phyloP scores from a whole-genome alignment of 306 rosid species.

The Cicer judaicum region DNA sequence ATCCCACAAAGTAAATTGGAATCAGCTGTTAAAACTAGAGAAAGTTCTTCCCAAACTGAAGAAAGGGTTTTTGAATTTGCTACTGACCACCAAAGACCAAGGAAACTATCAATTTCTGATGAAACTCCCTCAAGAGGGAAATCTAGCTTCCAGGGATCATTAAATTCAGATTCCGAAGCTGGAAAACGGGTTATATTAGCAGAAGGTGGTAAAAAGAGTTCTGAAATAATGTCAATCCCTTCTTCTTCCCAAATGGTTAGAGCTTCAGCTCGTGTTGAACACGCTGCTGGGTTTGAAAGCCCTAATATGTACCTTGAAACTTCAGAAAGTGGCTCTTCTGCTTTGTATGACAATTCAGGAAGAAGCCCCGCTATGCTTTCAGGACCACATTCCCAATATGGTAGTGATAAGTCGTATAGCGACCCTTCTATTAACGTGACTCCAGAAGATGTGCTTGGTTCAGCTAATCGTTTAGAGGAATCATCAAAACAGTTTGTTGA shows the following conservation, averaged over 20 bases:
- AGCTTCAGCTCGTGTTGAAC: conserved; percentile 46
- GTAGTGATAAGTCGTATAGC: conserved; percentile 45
- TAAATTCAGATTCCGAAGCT: conserved; percentile 49
- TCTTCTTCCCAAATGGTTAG: conserved; percentile 64
- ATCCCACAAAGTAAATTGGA: conserved; percentile 50
- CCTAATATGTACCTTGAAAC: conserved; percentile 51
- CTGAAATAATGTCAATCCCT: conserved; percentile 55
- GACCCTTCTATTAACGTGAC: conserved; percentile 45
- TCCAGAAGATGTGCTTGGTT: conserved; percentile 74
- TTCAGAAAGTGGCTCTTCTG: conserved; percentile 63
- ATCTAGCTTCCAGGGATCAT: conserved; percentile 50
- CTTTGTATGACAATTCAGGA: conserved; percentile 47
- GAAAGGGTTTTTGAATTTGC: conserved; percentile 48
- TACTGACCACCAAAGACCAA: conserved; percentile 47
- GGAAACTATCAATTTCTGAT: conserved; percentile 23
- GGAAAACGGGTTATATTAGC: conserved; percentile 44
- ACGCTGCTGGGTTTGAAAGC: conserved; percentile 43
- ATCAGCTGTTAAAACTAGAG: conserved; percentile 55
- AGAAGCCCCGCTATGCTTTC: conserved; percentile 50
- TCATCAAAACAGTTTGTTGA: conserved; percentile 70
- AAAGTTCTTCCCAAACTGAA: conserved; percentile 58
- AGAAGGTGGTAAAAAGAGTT: conserved; percentile 52
- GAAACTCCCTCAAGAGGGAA: conserved; percentile 50
- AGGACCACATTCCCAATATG: conserved; percentile 48
- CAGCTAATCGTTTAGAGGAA: conserved; percentile 66